Evolutionary conservation across 768 basidiomycete species (phyloP).

Genomic region (Dentipellis fragilis): DNA sequence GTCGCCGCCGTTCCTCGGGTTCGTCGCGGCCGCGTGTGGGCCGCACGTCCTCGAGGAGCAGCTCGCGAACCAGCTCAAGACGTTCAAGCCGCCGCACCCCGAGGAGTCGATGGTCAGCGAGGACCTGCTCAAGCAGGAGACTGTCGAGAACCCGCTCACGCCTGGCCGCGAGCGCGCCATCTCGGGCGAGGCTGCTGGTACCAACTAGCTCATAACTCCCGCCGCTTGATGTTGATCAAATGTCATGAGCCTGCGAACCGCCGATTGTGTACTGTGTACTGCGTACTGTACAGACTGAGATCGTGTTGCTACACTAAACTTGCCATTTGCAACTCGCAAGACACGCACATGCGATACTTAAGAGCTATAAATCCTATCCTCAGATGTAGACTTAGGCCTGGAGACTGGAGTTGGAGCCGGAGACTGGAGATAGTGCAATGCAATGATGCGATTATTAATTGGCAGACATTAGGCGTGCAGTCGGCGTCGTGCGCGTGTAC

Average conservation of each 20-base stretch:
- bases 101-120: conserved; percentile 67
- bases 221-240: no score
- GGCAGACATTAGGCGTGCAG: not conserved
- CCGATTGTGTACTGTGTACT: no score
- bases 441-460: not conserved
- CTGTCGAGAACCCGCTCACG: conserved; percentile 12
- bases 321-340: no score
- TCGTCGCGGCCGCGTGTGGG: conserved; percentile 73
- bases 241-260: no score
- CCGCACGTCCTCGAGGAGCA: conserved; percentile 55
- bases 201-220: no score
- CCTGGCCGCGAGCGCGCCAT: conserved; percentile 10
- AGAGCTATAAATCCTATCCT: no score
- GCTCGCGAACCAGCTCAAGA: conserved; percentile 47
- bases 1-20: conserved; percentile 93
- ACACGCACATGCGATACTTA: no score
- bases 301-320: no score
- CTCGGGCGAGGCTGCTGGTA: not conserved
- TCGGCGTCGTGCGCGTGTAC: not conserved
- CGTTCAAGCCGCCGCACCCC: conserved; percentile 70
- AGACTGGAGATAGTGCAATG: not conserved
- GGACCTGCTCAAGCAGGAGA: conserved; percentile 34
- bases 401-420: no score
- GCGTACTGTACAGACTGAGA: no score
- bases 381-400: no score